Percentiles rank a stretch among this genome's conserved stretches.
phyloP scores from a whole-genome alignment of 345 rosid genomes.

The Microthlaspi erraticum region DNA sequence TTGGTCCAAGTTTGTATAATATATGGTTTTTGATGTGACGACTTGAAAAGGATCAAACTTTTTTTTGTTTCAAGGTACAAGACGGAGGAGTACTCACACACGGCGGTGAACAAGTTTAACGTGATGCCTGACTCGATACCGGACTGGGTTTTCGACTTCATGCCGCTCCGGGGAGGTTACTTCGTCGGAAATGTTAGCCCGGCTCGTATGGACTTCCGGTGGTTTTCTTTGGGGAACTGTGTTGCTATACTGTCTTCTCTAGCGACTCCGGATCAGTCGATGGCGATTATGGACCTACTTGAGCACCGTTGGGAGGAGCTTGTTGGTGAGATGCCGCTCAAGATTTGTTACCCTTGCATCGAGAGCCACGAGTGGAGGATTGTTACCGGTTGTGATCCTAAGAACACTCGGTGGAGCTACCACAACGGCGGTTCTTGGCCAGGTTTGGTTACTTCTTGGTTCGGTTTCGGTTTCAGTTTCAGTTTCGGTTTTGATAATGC shows the following conservation, averaged over 20 bases:
- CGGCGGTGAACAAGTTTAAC: constrained; percentile 67
- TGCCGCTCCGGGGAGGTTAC: constrained; percentile 72
- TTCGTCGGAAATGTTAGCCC: constrained; percentile 79
- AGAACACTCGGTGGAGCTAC: constrained; percentile 71
- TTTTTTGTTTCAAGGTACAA: constrained; percentile 35
- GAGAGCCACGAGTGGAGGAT: constrained; percentile 67
- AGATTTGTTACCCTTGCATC: constrained; percentile 62
- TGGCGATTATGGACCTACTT: constrained; percentile 74
- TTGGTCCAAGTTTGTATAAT: constrained; percentile 1
- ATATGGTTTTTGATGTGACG: background rate
- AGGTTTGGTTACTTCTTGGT: constrained; percentile 35
- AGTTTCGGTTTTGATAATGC: background rate
- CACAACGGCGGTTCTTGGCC: constrained; percentile 80
- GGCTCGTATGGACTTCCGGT: constrained; percentile 75
- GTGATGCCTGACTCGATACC: constrained; percentile 71
- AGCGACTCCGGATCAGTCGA: constrained; percentile 67
- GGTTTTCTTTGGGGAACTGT: constrained; percentile 71
- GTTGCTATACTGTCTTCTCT: constrained; percentile 61
- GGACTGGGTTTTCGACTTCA: constrained; percentile 69
- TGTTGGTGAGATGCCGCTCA: constrained; percentile 71
- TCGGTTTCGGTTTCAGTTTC: background rate
- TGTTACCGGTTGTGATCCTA: constrained; percentile 69
- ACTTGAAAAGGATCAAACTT: background rate
- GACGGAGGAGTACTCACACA: constrained; percentile 72
- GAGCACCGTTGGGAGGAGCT: constrained; percentile 71